Evolutionary conservation across 306 rosid species (phyloP).

Genomic region (Quercus robur): DNA sequence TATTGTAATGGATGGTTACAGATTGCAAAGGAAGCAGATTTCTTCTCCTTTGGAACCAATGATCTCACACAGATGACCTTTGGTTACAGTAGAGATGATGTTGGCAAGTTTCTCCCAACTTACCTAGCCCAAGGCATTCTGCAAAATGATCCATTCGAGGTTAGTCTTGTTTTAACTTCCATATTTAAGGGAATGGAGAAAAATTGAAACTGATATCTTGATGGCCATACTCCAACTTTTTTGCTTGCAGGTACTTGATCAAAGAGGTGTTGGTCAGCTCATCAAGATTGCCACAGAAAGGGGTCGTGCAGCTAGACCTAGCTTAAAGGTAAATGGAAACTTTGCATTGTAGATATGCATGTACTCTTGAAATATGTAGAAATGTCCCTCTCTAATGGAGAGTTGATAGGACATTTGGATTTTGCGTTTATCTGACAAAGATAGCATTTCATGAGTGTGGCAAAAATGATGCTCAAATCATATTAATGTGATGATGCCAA

Average conservation of each 20-base stretch:
- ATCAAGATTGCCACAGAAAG: conserved; percentile 79
- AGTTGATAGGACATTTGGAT: neutral
- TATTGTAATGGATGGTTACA: conserved; percentile 27
- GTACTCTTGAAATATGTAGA: neutral
- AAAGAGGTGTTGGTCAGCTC: conserved; percentile 91
- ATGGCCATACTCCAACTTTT: neutral
- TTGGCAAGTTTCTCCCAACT: conserved; percentile 81
- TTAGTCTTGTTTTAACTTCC: conserved; percentile 14
- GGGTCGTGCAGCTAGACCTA: conserved; percentile 85
- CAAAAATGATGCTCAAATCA: neutral
- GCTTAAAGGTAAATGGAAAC: conserved; percentile 52
- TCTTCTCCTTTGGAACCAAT: conserved; percentile 98
- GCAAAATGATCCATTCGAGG: conserved; percentile 94
- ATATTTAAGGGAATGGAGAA: neutral
- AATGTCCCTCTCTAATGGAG: neutral
- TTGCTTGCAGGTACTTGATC: conserved; percentile 81
- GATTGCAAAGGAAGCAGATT: conserved; percentile 96
- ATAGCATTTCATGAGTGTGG: neutral
- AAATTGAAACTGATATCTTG: conserved; percentile 9
- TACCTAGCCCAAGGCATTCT: conserved; percentile 77
- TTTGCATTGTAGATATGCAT: neutral
- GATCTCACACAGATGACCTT: conserved; percentile 99
- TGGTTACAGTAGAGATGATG: conserved; percentile 97
- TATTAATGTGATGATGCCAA: neutral
- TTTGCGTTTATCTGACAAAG: neutral